Percentiles rank a stretch among this genome's conserved stretches.
Evolutionary conservation across 352 stramenopile species (phyloP).

Genomic region (Globisporangium emineosum): DNA sequence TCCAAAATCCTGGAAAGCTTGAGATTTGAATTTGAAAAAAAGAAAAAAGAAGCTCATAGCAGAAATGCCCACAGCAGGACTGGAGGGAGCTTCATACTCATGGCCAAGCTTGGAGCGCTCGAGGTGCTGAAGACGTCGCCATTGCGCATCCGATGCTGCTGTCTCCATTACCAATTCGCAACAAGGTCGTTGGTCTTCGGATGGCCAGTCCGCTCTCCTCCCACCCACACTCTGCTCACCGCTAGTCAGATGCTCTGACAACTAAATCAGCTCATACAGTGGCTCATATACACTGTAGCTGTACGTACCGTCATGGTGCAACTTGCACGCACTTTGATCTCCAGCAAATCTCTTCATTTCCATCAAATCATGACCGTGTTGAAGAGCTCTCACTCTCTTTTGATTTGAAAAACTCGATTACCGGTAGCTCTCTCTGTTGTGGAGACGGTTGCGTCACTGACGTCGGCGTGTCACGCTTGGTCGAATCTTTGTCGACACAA

Average conservation of each 20-base stretch:
- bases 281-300: no score
- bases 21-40: not conserved
- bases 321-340: no score
- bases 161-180: not conserved
- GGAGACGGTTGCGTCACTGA: conserved; percentile 2
- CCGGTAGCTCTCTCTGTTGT: not conserved
- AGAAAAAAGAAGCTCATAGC: no score
- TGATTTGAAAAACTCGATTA: no score
- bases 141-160: not conserved
- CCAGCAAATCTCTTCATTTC: no score
- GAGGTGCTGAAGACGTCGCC: not conserved
- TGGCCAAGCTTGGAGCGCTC: not conserved
- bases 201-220: no score
- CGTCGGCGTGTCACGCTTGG: conserved; percentile 1
- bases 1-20: not conserved
- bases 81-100: no score
- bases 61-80: not conserved
- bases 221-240: no score
- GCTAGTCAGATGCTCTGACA: no score
- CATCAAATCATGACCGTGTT: not conserved
- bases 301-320: no score
- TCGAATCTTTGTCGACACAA: conserved; percentile 14
- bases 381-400: conserved; percentile 4
- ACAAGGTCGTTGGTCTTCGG: no score
- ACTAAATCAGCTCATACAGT: no score